Conservation (phyloP, 2,329 filamentous ascomycete species). For the Curvularia spicifera region DNA sequence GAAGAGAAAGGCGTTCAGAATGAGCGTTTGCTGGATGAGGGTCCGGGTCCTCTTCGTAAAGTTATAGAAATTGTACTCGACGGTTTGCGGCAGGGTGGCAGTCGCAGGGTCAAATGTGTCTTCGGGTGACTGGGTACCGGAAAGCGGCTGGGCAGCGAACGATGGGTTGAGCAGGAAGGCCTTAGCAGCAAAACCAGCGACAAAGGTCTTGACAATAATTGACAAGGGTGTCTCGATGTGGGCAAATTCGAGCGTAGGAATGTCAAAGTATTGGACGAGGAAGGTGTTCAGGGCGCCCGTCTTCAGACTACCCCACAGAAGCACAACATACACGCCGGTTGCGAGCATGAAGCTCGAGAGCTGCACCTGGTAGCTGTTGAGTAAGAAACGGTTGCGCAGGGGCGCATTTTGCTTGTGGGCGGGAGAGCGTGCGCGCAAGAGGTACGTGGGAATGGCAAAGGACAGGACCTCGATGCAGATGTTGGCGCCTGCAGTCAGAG, state of each 20-base stretch:
- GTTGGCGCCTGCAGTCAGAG: conserved; percentile 65
- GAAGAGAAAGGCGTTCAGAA: conserved; percentile 55
- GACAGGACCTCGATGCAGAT: conserved; percentile 73
- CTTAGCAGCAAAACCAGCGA: conserved; percentile 73
- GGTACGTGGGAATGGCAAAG: conserved; percentile 73
- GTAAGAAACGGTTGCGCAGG: conserved; percentile 52
- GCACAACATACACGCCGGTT: conserved; percentile 75
- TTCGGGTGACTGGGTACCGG: conserved; percentile 54
- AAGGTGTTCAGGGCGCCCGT: conserved; percentile 70
- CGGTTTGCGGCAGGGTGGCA: conserved; percentile 71
- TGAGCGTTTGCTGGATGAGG: conserved; percentile 61
- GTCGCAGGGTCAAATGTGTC: conserved; percentile 68
- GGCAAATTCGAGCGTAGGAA: conserved; percentile 72
- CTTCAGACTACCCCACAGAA: conserved; percentile 71
- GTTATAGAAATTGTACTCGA: conserved; percentile 76
- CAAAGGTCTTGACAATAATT: conserved; percentile 63
- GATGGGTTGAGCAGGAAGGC: conserved; percentile 79
- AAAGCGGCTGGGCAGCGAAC: conserved; percentile 62
- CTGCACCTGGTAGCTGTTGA: conserved; percentile 46
- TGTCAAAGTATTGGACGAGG: conserved; percentile 76
- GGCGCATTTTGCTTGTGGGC: conserved; percentile 64
- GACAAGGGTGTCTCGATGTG: conserved; percentile 64
- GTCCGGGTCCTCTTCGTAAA: conserved; percentile 70
- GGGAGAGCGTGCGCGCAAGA: conserved; percentile 71
- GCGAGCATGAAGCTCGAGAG: conserved; percentile 71